Base-by-base conservation (phyloP, 805 yeast genomes). In the Yamadazyma scolyti region DNA sequence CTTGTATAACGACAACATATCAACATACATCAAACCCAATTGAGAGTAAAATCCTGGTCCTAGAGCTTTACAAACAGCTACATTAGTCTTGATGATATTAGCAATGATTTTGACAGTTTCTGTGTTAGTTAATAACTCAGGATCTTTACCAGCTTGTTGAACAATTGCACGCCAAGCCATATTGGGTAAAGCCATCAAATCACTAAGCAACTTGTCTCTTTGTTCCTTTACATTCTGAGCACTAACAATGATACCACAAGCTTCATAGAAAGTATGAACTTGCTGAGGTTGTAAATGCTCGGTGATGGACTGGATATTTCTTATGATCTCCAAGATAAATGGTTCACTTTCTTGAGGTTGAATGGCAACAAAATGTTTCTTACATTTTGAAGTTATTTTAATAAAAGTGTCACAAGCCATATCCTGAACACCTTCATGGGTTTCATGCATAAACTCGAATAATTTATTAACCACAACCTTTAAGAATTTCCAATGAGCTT, bases 391-490 rank as follows among this genome's bases (percentile, higher is more conserved):
- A 14, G 96, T 86, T 57, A 93, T 93, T 59, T 93, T 93, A 54
- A 90, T 90, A 55, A 93, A 93, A 1, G 99, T 93, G 60, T 93
- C 99, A 69, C 98, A 93, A 6, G 99, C 98, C 98, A 93, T 93
- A 61, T 93, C 98, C 65, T 93, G 98, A 40, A 93, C 98, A 67
- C 98, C 98, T 61, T 90, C 99, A 61, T 93, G 99, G n/a, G 97
- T 88, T 71, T 93, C 99, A 66, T 93, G 97, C 99, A 93, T 93
- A 53, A 93, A 93, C 59, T 93, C 98, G 59, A 93, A 93, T 49
- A 93, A 72, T 60, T 93, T 93, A 62, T 86, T 82, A 39, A 93
- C 90, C 25, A 93, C 99, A 0, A 97, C 93, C 58, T 89, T 90
- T 56, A 93, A 66, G 50, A 93, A 93, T 58, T 85, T 88, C 98